phyloP scores from a whole-genome alignment of 192 early-diverging fungal species.

The Podochytrium sp. region DNA sequence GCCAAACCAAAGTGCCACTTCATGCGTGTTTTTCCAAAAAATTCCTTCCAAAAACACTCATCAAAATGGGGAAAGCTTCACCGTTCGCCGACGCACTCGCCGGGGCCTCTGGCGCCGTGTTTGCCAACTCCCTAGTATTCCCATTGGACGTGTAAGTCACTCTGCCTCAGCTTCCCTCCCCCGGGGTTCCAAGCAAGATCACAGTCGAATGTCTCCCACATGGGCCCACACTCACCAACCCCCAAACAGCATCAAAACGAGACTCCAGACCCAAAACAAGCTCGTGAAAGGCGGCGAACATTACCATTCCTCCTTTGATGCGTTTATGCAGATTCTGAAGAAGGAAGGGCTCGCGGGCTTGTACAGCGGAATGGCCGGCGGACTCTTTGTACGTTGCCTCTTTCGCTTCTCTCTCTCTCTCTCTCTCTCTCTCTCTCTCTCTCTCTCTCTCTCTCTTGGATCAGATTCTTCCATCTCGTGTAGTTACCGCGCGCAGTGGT shows the following conservation, averaged over 20 bases:
- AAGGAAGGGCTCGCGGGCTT: conserved; percentile 85
- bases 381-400: conserved; percentile 61
- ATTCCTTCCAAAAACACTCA: background rate
- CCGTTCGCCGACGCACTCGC: conserved; percentile 92
- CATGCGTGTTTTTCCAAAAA: background rate
- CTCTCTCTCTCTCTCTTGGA: background rate
- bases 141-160: conserved; percentile 90
- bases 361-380: conserved; percentile 85
- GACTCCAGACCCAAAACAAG: conserved; percentile 93
- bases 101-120: conserved; percentile 88
- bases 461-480: conserved; percentile 30
- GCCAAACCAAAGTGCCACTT: background rate
- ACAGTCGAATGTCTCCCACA: background rate
- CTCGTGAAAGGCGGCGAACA: conserved; percentile 45
- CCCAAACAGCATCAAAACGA: conserved; percentile 83
- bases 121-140: conserved; percentile 89
- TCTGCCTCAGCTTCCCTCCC: background rate
- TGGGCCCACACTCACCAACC: background rate
- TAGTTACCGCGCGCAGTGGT: too few species aligned
- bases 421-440: background rate
- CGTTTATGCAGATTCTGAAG: conserved; percentile 79
- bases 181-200: too few species aligned
- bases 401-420: background rate
- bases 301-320: conserved; percentile 73
- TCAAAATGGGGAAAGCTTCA: conserved; percentile 52